These are phyloP conservation scores for Aurantiochytrium sp. DNA, from an alignment of 108 stramenopile species.

Conservation along the genomic window DNA sequence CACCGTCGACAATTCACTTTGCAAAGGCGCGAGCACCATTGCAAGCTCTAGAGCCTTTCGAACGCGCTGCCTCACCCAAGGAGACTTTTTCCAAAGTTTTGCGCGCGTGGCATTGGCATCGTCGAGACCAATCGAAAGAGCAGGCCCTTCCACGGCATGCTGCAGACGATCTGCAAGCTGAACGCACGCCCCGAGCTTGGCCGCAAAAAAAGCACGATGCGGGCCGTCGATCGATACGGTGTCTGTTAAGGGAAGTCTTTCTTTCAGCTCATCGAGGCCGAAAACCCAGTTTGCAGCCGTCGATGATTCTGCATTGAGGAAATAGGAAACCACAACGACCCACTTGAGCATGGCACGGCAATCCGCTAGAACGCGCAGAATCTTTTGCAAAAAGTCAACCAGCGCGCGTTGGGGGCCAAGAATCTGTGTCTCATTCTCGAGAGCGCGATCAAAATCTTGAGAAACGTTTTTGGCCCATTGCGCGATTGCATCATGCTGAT, in stretches of 20 bases:
- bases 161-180: neutral
- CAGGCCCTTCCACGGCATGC: neutral
- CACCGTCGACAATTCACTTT: neutral
- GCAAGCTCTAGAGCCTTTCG: neutral
- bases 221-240: neutral
- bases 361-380: neutral
- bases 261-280: too few species aligned
- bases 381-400: neutral
- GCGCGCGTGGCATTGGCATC: too few species aligned
- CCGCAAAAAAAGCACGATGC: neutral
- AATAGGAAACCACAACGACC: neutral
- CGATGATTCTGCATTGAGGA: neutral
- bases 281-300: neutral
- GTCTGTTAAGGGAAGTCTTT: too few species aligned
- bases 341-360: neutral
- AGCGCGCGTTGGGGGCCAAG: neutral
- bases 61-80: neutral
- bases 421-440: neutral
- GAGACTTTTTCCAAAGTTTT: neutral
- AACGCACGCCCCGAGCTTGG: neutral
- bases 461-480: neutral
- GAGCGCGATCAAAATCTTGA: neutral
- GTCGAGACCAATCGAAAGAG: neutral
- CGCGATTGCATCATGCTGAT: neutral
- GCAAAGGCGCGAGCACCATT: neutral